Conservation (phyloP, 2,329 filamentous ascomycete genomes). For the Hymenotorrendiella dingleyae region DNA sequence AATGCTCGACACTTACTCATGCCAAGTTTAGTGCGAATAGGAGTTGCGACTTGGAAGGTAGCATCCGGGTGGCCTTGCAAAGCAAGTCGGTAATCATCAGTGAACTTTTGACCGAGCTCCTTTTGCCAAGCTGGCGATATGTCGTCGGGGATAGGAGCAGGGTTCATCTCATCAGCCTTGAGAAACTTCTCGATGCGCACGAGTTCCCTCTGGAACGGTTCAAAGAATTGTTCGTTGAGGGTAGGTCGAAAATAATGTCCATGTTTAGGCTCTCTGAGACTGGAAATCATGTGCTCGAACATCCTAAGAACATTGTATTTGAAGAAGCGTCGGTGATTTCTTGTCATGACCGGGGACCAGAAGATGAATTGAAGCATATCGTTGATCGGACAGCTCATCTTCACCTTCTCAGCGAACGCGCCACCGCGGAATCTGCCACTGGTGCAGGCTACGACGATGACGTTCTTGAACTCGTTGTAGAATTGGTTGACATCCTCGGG, state of each 20-base stretch:
- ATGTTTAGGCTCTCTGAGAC: background rate
- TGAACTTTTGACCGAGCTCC: conserved; percentile 2
- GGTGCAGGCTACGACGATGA: background rate
- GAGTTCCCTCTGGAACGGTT: too few relatives aligned
- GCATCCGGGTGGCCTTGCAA: background rate
- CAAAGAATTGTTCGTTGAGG: too few relatives aligned
- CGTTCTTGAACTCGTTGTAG: background rate
- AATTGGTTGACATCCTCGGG: background rate
- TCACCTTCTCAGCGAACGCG: conserved; percentile 4
- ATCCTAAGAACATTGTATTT: background rate
- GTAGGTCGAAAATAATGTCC: background rate
- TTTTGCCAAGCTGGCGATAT: background rate
- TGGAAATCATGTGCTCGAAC: background rate
- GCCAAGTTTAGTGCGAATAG: background rate
- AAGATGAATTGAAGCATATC: conserved; percentile 5
- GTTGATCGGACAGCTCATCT: background rate
- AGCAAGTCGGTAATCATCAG: background rate
- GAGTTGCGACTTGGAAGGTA: background rate
- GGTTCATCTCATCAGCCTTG: background rate
- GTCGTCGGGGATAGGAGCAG: conserved; percentile 1
- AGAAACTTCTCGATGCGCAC: background rate
- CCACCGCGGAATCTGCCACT: background rate
- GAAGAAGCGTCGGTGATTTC: conserved; percentile 2
- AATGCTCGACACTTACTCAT: conserved; percentile 4
- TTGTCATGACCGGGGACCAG: conserved; percentile 6